A percentile compares a stretch with the other conserved stretches of the same genome.
Conservation (phyloP, 495 filamentous ascomycete species). For the Glonium stellatum region DNA sequence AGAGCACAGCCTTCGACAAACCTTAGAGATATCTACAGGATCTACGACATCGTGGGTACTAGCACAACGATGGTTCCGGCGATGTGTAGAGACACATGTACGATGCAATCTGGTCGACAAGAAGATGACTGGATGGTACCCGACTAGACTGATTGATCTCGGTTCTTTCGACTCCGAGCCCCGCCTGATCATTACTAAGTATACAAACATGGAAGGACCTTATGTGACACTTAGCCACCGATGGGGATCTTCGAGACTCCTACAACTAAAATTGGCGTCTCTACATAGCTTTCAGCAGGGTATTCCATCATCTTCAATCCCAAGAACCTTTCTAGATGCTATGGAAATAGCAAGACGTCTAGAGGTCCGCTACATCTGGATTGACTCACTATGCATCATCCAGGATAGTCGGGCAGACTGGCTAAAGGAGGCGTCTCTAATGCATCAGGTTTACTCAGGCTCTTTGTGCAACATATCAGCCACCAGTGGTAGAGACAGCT, state of each 20-base stretch:
- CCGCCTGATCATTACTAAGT: not conserved
- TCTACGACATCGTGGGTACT: not conserved
- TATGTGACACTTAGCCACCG: not conserved
- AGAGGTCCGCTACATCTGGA: constrained; percentile 4
- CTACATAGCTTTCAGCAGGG: not conserved
- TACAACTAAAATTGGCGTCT: not conserved
- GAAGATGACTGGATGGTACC: not conserved
- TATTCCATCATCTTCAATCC: not conserved
- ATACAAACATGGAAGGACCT: not conserved
- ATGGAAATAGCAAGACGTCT: not conserved
- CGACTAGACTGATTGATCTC: not conserved
- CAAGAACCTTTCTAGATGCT: constrained; percentile 1
- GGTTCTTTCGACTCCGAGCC: not conserved
- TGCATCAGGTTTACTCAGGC: not conserved
- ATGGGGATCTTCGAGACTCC: not conserved
- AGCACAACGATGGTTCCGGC: not conserved
- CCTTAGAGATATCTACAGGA: too few relatives aligned
- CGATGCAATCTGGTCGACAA: not conserved
- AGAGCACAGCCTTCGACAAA: too few relatives aligned
- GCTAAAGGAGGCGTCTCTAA: not conserved
- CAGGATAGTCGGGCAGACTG: constrained; percentile 1
- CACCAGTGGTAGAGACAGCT: not conserved
- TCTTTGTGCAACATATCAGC: not conserved
- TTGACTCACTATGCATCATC: not conserved
- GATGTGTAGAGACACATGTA: not conserved